These are phyloP conservation scores for Bipolaris sorokiniana DNA, from an alignment of 2,329 filamentous ascomycete species.

Conservation along the genomic window DNA sequence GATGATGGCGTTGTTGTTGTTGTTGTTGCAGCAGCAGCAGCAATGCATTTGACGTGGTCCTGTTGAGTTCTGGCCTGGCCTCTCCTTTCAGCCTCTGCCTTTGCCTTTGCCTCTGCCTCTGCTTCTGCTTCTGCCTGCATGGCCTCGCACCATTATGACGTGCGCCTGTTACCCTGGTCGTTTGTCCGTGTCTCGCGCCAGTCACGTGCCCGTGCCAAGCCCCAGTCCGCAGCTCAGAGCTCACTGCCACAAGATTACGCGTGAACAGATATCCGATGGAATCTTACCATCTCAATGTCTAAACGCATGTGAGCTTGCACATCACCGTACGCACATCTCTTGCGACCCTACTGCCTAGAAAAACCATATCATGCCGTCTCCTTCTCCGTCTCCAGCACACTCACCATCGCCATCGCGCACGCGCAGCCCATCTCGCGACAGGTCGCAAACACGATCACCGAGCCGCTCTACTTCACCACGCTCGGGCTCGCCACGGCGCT, in stretches of 20 bases:
- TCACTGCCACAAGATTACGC: conserved; percentile 24
- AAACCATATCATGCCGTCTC: conserved; percentile 28
- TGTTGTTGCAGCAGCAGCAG: too few relatives aligned
- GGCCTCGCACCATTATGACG: not conserved
- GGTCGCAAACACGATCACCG: conserved; percentile 45
- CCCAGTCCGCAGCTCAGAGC: conserved; percentile 12
- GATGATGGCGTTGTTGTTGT: too few relatives aligned
- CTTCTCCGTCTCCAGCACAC: conserved; percentile 32
- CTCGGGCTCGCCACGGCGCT: conserved; percentile 45
- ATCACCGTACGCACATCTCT: not conserved
- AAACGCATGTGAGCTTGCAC: not conserved
- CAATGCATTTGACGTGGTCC: not conserved
- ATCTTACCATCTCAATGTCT: not conserved
- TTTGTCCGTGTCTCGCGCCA: conserved; percentile 8
- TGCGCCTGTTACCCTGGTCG: conserved; percentile 3
- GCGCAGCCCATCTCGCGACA: conserved; percentile 51
- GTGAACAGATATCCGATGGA: conserved; percentile 6
- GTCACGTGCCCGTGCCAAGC: conserved; percentile 24
- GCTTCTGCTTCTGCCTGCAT: not conserved
- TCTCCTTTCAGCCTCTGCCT: too few relatives aligned
- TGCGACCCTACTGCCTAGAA: not conserved
- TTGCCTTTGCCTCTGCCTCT: too few relatives aligned
- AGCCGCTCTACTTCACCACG: conserved; percentile 30
- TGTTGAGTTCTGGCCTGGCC: not conserved
- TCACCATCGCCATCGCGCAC: conserved; percentile 35